A percentile compares a stretch with the other conserved stretches of the same genome.
Conservation (phyloP, 1,139 yeast species). For the Geotrichum carabidarum region DNA sequence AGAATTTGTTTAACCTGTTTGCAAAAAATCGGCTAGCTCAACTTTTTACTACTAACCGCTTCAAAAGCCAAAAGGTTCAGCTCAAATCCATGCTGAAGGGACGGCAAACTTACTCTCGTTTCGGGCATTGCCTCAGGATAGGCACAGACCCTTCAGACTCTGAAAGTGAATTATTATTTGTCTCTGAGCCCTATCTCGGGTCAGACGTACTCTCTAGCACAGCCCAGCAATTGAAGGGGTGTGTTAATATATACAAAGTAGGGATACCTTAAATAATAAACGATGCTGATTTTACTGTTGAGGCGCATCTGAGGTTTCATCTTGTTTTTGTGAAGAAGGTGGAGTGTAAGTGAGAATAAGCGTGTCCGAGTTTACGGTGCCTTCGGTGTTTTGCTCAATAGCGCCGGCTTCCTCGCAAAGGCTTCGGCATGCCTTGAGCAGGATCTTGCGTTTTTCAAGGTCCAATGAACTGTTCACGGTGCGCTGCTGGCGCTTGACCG, state of each 20-base stretch:
- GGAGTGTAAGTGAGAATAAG: constrained; percentile 7
- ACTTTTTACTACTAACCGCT: constrained; percentile 12
- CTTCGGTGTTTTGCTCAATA: constrained; percentile 28
- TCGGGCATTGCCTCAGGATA: constrained; percentile 39
- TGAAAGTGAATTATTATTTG: constrained; percentile 31
- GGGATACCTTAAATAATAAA: constrained; percentile 30
- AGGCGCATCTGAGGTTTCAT: constrained; percentile 21
- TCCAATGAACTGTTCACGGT: constrained; percentile 21
- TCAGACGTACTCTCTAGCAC: constrained; percentile 29
- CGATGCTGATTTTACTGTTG: constrained; percentile 23
- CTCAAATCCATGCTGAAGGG: constrained; percentile 23
- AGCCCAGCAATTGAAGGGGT: constrained; percentile 28
- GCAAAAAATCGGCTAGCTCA: no score
- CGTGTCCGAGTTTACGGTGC: constrained; percentile 23
- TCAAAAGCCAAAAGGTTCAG: constrained; percentile 31
- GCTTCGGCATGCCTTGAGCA: constrained; percentile 28
- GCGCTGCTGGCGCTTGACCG: constrained; percentile 25
- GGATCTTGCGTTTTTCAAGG: constrained; percentile 33
- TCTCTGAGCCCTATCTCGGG: constrained; percentile 48
- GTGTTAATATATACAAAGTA: constrained; percentile 25
- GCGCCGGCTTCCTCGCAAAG: constrained; percentile 32
- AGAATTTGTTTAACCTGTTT: no score
- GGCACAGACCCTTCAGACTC: neutral
- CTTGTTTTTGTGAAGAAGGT: constrained; percentile 2
- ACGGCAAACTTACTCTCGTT: constrained; percentile 32